phyloP scores from a whole-genome alignment of 192 early-diverging fungal species.

The Coemansia sp. region DNA sequence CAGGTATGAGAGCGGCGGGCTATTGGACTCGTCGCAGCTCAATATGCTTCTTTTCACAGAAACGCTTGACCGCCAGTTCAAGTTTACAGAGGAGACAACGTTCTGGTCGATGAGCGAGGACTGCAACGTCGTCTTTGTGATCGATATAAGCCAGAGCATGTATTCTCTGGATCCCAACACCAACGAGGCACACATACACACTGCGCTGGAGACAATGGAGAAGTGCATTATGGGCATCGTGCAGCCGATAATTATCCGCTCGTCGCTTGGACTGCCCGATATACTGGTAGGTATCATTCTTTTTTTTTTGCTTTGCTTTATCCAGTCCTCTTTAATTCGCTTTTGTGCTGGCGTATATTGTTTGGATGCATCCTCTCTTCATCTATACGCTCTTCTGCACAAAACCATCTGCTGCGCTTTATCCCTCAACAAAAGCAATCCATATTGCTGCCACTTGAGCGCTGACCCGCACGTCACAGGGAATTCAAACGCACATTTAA shows the following conservation, averaged over 20 bases:
- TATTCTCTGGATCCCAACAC: conserved; percentile 53
- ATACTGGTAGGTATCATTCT: conserved; percentile 24
- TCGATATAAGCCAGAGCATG: conserved; percentile 57
- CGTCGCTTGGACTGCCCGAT: conserved; percentile 32
- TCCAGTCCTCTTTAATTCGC: too few species aligned
- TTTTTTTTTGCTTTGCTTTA: too few species aligned
- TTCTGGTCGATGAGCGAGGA: conserved; percentile 43
- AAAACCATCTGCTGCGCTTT: too few species aligned
- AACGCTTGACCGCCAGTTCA: conserved; percentile 47
- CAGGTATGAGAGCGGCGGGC: conserved; percentile 4
- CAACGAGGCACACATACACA: conserved; percentile 43
- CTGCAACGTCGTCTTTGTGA: conserved; percentile 54
- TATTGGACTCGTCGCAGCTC: background rate
- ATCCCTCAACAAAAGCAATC: too few species aligned
- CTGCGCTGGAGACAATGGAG: conserved; percentile 51
- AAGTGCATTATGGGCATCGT: conserved; percentile 54
- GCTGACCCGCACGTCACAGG: too few species aligned
- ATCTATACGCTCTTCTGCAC: too few species aligned
- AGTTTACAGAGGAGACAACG: conserved; percentile 50
- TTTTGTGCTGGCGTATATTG: too few species aligned
- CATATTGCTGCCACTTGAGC: too few species aligned
- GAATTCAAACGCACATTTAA: background rate
- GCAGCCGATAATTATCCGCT: conserved; percentile 40
- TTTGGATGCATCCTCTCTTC: too few species aligned
- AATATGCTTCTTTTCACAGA: conserved; percentile 25